These are phyloP conservation scores for Colletotrichum sojae DNA, from an alignment of 2,329 filamentous ascomycete species.

Conservation along the genomic window DNA sequence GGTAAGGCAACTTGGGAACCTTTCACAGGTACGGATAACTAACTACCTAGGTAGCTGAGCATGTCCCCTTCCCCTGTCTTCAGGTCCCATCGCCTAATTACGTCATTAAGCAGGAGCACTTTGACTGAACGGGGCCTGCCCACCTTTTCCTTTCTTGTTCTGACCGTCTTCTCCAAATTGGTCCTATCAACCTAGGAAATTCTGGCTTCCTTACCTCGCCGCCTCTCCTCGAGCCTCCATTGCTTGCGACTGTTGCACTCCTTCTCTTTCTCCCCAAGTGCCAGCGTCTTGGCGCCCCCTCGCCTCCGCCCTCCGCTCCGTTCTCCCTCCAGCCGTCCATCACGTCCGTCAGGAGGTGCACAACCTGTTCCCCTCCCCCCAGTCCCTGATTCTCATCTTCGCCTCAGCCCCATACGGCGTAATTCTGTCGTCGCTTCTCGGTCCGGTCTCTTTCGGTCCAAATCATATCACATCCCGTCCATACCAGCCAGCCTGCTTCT, in stretches of 20 bases:
- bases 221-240: not conserved
- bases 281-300: constrained; percentile 4
- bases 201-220: not conserved
- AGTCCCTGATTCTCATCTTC: constrained; percentile 8
- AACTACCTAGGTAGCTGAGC: not conserved
- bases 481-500: constrained; percentile 5
- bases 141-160: constrained; percentile 38
- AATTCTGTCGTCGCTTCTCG: not conserved
- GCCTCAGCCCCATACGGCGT: not conserved
- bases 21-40: not conserved
- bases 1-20: not conserved
- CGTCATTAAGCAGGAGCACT: constrained; percentile 33
- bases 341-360: constrained; percentile 20
- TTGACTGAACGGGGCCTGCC: constrained; percentile 27
- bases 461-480: constrained; percentile 26
- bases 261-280: not conserved
- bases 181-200: too few relatives aligned
- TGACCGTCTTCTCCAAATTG: constrained; percentile 7
- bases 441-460: constrained; percentile 32
- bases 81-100: constrained; percentile 23
- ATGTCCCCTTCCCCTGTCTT: constrained; percentile 25
- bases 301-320: not conserved
- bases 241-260: not conserved
- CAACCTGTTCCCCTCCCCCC: not conserved
- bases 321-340: constrained; percentile 14